Evolutionary conservation across 176 grass and related monocot genomes (phyloP), one percentile per base, ranked within the genome.

Genomic region (Oryza punctata): DNA sequence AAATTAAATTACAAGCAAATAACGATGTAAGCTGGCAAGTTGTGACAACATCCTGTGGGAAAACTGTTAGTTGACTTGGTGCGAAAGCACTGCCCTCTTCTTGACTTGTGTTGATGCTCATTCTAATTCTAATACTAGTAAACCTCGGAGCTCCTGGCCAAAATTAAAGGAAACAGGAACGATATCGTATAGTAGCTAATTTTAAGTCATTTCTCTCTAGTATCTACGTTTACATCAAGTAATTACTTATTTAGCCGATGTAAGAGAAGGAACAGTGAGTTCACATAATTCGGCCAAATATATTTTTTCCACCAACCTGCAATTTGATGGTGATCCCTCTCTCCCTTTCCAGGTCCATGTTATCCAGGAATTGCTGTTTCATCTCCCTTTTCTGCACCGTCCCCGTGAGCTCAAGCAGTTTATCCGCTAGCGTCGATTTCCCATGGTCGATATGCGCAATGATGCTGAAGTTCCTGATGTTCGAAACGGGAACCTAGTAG

Each of bases 301-400:
- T 37, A 32, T 35, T 32, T 21, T 44, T 46, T 68, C 33, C 38
- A 14, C 23, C 12, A 85, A 98, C 95, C 93, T 98, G 95, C 72
- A 98, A 65, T 54, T 98, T 98, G 73, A 98, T 98, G n/a, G 95
- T 98, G 87, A 98, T 95, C 41, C 95, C 95, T 89, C 95, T 95
- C 86, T 98, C 92, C 86, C 95, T 91, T 68, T 98, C 95, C 82
- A 98, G 86, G 87, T 94, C 95, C 95, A 98, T 98, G 69, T 98
- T 98, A 75, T 98, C 95, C 72, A 98, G 79, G 81, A 94, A 98
- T 72, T 98, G 95, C 82, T 94, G 89, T 63, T 98, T 98, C 95
- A 98, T 98, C 63, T 98, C 95, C 86, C 95, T 91, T 37, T 93
- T 94, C 81, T 91, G 95, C 81, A 98, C 90, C 1, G 95, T 98